phyloP scores from a whole-genome alignment of 257 asterid genomes.

The Agastache rugosa region DNA sequence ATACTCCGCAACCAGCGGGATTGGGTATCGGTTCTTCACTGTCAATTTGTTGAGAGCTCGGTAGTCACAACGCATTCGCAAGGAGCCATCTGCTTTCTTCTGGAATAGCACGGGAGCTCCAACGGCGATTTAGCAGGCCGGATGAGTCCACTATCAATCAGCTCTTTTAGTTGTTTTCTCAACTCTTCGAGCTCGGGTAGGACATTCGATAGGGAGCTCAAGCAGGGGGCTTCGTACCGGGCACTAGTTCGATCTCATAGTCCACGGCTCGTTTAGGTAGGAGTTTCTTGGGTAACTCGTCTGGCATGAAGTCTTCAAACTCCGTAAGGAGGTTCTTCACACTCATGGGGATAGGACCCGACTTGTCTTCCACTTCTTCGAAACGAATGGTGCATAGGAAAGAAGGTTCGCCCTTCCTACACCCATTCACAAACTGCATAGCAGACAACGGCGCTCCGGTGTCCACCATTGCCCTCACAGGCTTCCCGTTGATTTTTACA shows the following conservation, averaged over 20 bases:
- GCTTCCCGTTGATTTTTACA: no score
- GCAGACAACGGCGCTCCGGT: background rate
- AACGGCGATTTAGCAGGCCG: no score
- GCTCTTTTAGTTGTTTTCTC: no score
- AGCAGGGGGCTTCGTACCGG: background rate
- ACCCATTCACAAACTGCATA: background rate
- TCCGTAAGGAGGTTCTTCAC: no score
- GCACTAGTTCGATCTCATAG: background rate
- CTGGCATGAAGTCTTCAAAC: background rate
- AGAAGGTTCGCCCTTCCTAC: background rate
- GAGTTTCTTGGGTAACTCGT: background rate
- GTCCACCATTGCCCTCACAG: no score
- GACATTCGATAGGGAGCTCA: no score
- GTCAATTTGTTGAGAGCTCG: background rate
- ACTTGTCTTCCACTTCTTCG: background rate
- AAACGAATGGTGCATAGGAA: background rate
- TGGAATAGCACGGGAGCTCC: no score
- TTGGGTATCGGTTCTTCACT: background rate
- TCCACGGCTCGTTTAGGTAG: background rate
- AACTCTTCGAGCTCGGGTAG: no score
- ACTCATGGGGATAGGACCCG: background rate
- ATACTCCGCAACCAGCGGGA: background rate
- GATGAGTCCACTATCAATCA: no score
- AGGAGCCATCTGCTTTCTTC: no score
- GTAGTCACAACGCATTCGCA: no score